Conservation (phyloP, 495 filamentous ascomycete genomes). For the Hypoxylon intermedium region DNA sequence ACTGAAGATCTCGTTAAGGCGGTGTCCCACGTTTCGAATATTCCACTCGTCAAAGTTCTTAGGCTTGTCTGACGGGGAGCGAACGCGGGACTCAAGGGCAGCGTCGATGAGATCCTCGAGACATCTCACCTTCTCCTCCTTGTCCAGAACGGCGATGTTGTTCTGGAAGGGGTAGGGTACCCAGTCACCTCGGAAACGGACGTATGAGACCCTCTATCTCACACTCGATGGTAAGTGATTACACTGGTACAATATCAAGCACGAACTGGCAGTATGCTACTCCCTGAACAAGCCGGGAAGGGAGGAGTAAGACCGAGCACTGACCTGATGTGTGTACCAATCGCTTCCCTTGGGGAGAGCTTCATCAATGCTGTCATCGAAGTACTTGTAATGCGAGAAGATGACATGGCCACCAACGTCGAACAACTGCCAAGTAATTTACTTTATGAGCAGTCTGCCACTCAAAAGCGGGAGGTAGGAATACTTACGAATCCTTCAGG, state of each 20-base stretch:
- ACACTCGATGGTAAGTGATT: no score
- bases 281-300: no score
- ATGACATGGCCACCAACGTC: constrained; percentile 99
- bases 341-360: constrained; percentile 91
- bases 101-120: constrained; percentile 98
- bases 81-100: constrained; percentile 80
- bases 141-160: constrained; percentile 98
- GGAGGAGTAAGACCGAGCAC: no score
- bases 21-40: constrained; percentile 86
- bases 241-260: no score
- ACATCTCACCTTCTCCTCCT: constrained; percentile 94
- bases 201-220: constrained; percentile 99
- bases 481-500: constrained; percentile 94
- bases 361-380: constrained; percentile 97
- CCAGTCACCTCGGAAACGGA: constrained; percentile 94
- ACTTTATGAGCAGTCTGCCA: no score
- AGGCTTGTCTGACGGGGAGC: constrained; percentile 89
- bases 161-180: constrained; percentile 99
- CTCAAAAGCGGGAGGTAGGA: neutral
- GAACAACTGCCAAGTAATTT: constrained; percentile 75
- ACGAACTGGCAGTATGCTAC: no score
- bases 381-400: constrained; percentile 99
- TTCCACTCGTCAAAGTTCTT: constrained; percentile 99
- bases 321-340: constrained; percentile 98
- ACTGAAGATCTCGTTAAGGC: constrained; percentile 99